Evolutionary conservation across 306 rosid genomes (phyloP), one percentile per base, ranked within the genome.

Genomic region (Bauhinia variegata): DNA sequence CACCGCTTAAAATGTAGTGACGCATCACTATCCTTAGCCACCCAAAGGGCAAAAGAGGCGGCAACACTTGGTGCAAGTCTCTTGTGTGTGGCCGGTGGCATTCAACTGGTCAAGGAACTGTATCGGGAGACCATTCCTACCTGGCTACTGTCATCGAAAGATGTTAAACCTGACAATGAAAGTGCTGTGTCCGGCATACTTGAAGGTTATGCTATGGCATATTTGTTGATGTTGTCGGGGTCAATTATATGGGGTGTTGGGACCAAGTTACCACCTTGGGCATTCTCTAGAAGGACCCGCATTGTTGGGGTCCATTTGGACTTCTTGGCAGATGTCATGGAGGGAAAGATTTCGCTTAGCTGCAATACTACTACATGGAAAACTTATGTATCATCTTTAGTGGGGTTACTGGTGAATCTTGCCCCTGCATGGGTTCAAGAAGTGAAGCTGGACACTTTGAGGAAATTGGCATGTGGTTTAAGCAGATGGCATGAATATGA

Each of bases 121-220:
- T 85, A 81, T 51, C 72, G 65, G 68, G 86, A 89, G 53, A 81
- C 95, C 12, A 80, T 89, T 75, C 95, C 96, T n/a, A 83, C 91
- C 62, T 81, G 95, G 91, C 53, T 89, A 33, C 77, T 89, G 39
- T 80, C 86, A 0, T 60, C 74, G 30, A 73, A 80, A 66, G 75
- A 79, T 44, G 71, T 59, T 47, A 79, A 76, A 53, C 79, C 51
- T 0, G 72, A 68, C 54, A 65, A 75, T 68, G 77, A 33, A 63
- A 72, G 55, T 33, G 73, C 63, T 0, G 69, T 53, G n/a, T 76
- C 87, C 8, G 15, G 48, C 11, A 58, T 85, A 30, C 80, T 89
- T 34, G 86, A 83, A 68, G 96, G 95, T 19, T 87, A 87, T 56
- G 89, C 82, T 60, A 61, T 89, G 85, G 95, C 96, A 42, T 87